Conservation (phyloP, 1,284 basidiomycete species). For the Apiotrichum porosum region DNA sequence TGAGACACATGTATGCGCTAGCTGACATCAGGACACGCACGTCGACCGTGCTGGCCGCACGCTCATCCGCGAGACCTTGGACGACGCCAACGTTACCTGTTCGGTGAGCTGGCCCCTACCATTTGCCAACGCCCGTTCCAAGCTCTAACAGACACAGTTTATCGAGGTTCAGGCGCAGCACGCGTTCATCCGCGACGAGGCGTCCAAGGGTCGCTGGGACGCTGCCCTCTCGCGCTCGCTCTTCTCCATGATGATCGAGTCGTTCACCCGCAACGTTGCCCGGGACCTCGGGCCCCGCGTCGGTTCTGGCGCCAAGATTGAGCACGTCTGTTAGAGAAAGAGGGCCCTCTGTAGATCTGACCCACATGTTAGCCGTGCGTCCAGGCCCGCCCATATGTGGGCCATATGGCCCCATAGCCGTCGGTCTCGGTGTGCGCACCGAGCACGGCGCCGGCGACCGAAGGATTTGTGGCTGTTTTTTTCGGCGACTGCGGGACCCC, state of each 20-base stretch:
- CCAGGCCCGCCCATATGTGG: no score
- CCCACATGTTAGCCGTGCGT: no score
- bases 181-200: constrained; percentile 86
- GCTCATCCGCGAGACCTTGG: constrained; percentile 71
- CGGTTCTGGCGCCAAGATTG: constrained; percentile 52
- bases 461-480: no score
- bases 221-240: constrained; percentile 75
- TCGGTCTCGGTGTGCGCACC: no score
- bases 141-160: constrained; percentile 57
- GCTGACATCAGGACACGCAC: constrained; percentile 63
- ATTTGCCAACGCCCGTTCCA: constrained; percentile 1
- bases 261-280: constrained; percentile 80
- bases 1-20: not conserved
- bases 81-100: constrained; percentile 65
- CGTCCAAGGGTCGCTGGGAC: constrained; percentile 88
- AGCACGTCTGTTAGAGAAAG: constrained; percentile 77
- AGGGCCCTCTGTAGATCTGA: no score
- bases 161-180: constrained; percentile 90
- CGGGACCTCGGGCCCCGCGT: constrained; percentile 70
- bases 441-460: no score
- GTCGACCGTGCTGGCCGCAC: constrained; percentile 78
- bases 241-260: constrained; percentile 83
- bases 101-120: constrained; percentile 62
- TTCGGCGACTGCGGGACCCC: no score
- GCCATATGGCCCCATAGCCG: no score